Base-by-base conservation (phyloP, 129 eudicot species). In the Rutidosis leptorrhynchoides region DNA sequence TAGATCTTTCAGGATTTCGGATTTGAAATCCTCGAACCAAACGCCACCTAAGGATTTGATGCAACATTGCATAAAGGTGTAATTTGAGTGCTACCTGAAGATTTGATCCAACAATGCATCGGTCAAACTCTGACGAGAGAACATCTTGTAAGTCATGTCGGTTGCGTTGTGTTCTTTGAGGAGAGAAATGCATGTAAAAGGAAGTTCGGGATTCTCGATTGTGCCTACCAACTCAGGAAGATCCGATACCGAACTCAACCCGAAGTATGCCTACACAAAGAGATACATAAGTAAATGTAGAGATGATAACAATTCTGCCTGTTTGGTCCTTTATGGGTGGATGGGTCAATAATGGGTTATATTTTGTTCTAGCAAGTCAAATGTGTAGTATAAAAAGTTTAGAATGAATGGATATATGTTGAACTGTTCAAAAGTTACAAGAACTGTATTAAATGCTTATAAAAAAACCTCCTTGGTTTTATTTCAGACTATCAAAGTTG, bases 211-310 rank as follows among this genome's bases (percentile, higher is more conserved):
- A 62, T 68, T 74, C 82, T 92, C 98, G 2, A 69, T 69, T 54
- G 98, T 92, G 70, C 95, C 98, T 37, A 92, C 85, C 74, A 85
- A 21, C 52, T 85, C 87, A 24, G 98, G 98, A 58, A 92, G 72
- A 33, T 85, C 92, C 5, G 83, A 74, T 12, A 81, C 77, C 16
- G 68, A 4, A 55, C 61, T 48, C 64, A 92, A 45, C 61, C 98
- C 96, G 62, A 92, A 92, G 83, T 92, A 92, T 49, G 83, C 85
- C 98, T 91, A 59, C 60, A 33, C 56, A 71, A 68, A 74, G 35
- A 17, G 48, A 79, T 64, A 21, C 69, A 62, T 24, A 8, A 52
- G 35, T 2, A n/a, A n/a, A 55, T 29, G 23, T 40, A 54, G 22
- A 24, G 12, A 7, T 11, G 61, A 56, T 21, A 21, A 22, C 58